Base-by-base conservation (phyloP, 768 basidiomycete genomes). In the Infundibulicybe gibba region DNA sequence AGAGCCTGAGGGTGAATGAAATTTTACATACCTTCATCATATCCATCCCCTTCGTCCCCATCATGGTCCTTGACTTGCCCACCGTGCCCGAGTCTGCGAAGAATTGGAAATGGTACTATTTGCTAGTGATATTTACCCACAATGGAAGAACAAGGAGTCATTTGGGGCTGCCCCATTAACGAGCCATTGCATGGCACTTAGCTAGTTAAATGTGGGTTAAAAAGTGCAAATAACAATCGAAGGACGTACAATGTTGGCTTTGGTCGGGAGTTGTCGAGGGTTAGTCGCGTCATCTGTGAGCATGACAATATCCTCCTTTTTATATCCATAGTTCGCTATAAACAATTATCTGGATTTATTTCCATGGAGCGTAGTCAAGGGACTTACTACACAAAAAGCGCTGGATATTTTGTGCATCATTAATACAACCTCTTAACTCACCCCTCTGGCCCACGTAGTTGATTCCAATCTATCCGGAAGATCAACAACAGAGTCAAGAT, bases 161-260 rank as follows among this genome's bases (percentile, higher is more conserved):
- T 93, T 85, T 1, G 90, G 81, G 14, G 69, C 68, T 11, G 94
- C 93, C 51, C 75, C 85, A 13, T 64, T 67, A 14, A 94, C 90
- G n/a, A 99, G 82, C 94, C 94, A 97, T 49, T 81, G 75, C 90
- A 95, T 94, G 4, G 87, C 93, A 39, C 75, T 65, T 15, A 91
- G 58, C 81, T 87, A 51, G 11, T 37, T 13, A 40, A n/a, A 20
- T 45, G 49, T 49, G 34, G 9, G 4, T 15, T 43, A 21, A 34
- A 44, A 37, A n/a, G 19, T 34, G 17, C 3, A 41, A 14, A 44
- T 30, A 49, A 12, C 19, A 13, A 25, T 20, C 14, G 33, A 9
- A 16, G 12, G 13, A 62, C 80, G 21, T 35, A 89, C 76, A 33
- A 99, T 94, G 61, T 97, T 97, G 19, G 75, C 75, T 47, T 69